Evolutionary conservation across 495 filamentous ascomycete genomes (phyloP), one percentile per base, ranked within the genome.

Genomic region (Xylaria venustula): DNA sequence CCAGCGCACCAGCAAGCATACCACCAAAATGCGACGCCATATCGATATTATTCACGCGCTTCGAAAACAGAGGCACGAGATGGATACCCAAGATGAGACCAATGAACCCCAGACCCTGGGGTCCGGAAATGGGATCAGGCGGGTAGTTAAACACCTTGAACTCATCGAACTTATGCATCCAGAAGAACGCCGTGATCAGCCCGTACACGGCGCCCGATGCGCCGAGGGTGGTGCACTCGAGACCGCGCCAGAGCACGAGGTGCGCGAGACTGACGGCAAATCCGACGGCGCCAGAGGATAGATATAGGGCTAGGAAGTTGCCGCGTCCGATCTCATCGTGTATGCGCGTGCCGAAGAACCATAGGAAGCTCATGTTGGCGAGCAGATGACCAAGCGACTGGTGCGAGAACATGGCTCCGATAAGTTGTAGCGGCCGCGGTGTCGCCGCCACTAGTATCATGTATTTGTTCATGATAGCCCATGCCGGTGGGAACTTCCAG

Each of bases 301-400:
- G 65, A 71, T 91, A 95, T 6, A 96, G 76, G 7, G 88, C 86
- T 3, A 98, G 77, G 74, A 97, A 96, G 60, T 87, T 84, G 40
- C 88, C 92, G 19, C 93, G 84, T 41, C 92, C 93, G 54, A 97
- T 82, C 54, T 96, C 88, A 65, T 97, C 92, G 76, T 96, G 90
- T 14, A 94, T 64, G 0, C 73, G 73, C 11, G 73, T 75, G 36
- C 81, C 82, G 23, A 82, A 60, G 62, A 85, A 71, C 75, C 76
- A 82, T 1, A 84, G 67, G 25, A 81, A 68, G 19, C 79, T 60
- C 85, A 93, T 90, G 67, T 97, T 98, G n/a, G 76, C 61, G 3
- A 71, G 64, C 2, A 94, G 70, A 75, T 98, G 94, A 22, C 59
- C 58, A 48, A 86, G 54, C 0, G 71, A 68, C 58, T 94, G 89